These are phyloP conservation scores for Lasiodiplodia sp. DNA, from an alignment of 2,329 filamentous ascomycete genomes.

Conservation along the genomic window DNA sequence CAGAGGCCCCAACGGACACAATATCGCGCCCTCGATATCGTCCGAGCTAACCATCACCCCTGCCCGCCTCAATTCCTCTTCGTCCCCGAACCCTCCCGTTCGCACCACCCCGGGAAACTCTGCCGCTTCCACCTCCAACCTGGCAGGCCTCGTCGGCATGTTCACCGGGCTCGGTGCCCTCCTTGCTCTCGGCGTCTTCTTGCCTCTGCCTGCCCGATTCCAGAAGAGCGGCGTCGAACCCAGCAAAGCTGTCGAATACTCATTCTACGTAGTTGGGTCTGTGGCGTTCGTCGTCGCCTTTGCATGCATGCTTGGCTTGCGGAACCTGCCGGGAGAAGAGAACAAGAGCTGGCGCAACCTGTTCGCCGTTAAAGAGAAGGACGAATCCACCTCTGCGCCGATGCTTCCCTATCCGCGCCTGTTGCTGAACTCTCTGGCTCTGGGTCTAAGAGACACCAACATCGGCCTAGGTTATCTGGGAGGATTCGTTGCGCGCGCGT, in stretches of 20 bases:
- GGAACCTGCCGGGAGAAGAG: constrained; percentile 73
- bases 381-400: constrained; percentile 39
- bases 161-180: constrained; percentile 93
- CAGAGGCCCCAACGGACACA: constrained; percentile 54
- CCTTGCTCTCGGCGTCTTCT: constrained; percentile 79
- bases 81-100: constrained; percentile 12
- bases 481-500: constrained; percentile 89
- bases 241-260: constrained; percentile 76
- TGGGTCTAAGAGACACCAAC: constrained; percentile 77
- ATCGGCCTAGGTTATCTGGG: constrained; percentile 91
- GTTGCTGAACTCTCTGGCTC: constrained; percentile 51
- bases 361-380: constrained; percentile 38
- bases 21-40: constrained; percentile 71
- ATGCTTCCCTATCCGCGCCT: constrained; percentile 63
- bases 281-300: constrained; percentile 76
- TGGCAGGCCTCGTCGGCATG: constrained; percentile 89
- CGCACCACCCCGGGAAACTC: constrained; percentile 59
- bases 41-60: constrained; percentile 80
- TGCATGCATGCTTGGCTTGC: constrained; percentile 81
- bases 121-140: constrained; percentile 61
- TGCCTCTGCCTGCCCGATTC: constrained; percentile 86
- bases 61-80: constrained; percentile 52
- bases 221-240: constrained; percentile 75
- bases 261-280: constrained; percentile 84
- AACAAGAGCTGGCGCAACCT: constrained; percentile 71